Evolutionary conservation across 306 rosid genomes (phyloP), one percentile per base, ranked within the genome.

Genomic region (Dalbergia cultrata): DNA sequence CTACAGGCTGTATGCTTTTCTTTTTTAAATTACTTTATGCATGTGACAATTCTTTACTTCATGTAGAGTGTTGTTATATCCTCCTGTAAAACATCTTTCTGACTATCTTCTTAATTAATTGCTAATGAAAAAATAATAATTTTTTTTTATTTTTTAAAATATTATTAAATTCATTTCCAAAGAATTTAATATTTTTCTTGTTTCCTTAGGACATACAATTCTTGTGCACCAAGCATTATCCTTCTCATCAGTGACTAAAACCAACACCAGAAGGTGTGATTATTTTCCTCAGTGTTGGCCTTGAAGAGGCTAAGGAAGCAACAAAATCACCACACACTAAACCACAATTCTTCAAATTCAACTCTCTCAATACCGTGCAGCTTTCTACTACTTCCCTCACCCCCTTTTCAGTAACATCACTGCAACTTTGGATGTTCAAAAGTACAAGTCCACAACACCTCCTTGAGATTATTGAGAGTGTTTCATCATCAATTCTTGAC

Each of bases 271-370:
- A 47, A 34, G 93, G 90, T 17, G 83, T 75, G 35, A 80, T 37
- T 53, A 94, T 81, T 83, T 31, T 89, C 69, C 89, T 87, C 80
- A 94, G 87, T 3, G 93, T 83, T 13, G 89, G 85, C 80, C 90
- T 87, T 39, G 89, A 73, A 70, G 78, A 39, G 7, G 70, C 89
- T 86, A 88, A 37, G 88, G 85, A 76, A 54, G 84, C 75, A 78
- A 89, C 72, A 72, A 88, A 64, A 76, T 82, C 84, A 54, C 49
- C 63, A 75, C 26, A 35, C 78, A 91, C 83, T 13, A 70, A 64
- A 19, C 56, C 6, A 75, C 95, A 90, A 16, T 60, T 52, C 82
- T 54, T 75, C 71, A 94, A 82, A 82, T 88, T 86, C 69, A 95
- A 85, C 87, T 84, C 90, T 86, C 86, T 89, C 84, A 95, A 56